phyloP scores from a whole-genome alignment of 1,284 basidiomycete species.

The Coniferiporia sulphurascens region DNA sequence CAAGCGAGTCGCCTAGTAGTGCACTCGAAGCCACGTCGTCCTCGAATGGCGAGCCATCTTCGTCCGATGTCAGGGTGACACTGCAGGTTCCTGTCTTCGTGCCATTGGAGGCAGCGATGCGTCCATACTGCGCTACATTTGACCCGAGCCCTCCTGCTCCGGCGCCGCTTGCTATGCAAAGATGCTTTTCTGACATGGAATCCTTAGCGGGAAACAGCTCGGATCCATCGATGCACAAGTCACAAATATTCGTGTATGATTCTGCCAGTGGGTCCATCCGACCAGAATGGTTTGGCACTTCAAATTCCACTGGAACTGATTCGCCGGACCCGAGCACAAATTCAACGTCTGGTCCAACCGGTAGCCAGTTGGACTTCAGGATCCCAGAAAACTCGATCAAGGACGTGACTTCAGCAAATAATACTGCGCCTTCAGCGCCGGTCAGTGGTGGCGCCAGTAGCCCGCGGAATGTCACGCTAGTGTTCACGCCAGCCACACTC shows the following conservation, averaged over 20 bases:
- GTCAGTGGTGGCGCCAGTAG: conserved; percentile 18
- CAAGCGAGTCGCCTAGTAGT: not conserved
- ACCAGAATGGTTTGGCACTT: conserved; percentile 44
- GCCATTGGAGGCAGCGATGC: conserved; percentile 30
- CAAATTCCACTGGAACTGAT: conserved; percentile 17
- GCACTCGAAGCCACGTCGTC: conserved; percentile 18
- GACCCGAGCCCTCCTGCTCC: conserved; percentile 45
- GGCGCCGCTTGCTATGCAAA: conserved; percentile 44
- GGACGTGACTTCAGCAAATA: conserved; percentile 16
- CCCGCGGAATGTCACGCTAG: conserved; percentile 41
- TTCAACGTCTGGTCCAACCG: conserved; percentile 4
- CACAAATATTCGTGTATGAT: conserved; percentile 58
- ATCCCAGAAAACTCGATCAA: conserved; percentile 4
- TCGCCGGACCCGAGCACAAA: conserved; percentile 24
- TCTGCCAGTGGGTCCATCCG: conserved; percentile 40
- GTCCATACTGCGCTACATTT: conserved; percentile 56
- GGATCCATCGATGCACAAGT: conserved; percentile 33
- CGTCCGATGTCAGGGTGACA: conserved; percentile 32
- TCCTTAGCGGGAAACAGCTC: not conserved
- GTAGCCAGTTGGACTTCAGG: conserved; percentile 13
- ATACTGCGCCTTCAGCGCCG: conserved; percentile 17
- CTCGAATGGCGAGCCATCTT: conserved; percentile 20
- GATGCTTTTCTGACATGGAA: conserved; percentile 31
- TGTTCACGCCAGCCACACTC: conserved; percentile 37
- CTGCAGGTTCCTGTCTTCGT: conserved; percentile 46